Evolutionary conservation across 331 rosid species (phyloP).

Genomic region (Acacia concinna): DNA sequence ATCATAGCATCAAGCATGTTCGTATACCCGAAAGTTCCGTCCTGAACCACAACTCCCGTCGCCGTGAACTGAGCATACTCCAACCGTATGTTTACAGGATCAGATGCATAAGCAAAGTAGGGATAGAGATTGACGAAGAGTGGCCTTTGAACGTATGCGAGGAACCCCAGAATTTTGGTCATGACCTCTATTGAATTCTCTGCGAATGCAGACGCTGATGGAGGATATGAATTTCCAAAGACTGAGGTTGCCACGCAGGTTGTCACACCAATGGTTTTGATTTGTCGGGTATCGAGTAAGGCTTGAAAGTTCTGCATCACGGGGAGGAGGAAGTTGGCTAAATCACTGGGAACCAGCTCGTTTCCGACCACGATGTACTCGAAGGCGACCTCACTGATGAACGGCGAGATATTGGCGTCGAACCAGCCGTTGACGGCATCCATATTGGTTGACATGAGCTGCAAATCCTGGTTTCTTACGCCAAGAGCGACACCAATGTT

Average conservation of each 20-base stretch:
- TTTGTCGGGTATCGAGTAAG: not conserved
- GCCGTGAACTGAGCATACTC: conserved; percentile 20
- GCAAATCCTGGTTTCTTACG: not conserved
- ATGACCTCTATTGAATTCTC: not conserved
- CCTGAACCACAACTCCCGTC: conserved; percentile 16
- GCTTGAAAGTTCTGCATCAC: not conserved
- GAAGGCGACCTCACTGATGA: not conserved
- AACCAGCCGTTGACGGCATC: not conserved
- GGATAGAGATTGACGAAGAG: conserved; percentile 44
- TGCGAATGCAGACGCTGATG: conserved; percentile 11
- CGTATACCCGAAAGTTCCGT: not conserved
- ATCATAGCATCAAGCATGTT: conserved; percentile 41
- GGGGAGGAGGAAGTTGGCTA: not conserved
- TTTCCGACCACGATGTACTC: not conserved
- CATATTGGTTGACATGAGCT: not conserved
- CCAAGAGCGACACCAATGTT: not conserved
- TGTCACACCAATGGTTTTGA: not conserved
- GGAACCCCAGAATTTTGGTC: not conserved
- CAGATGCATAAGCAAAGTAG: conserved; percentile 6
- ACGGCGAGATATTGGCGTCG: not conserved
- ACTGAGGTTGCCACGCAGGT: not conserved
- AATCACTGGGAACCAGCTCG: not conserved
- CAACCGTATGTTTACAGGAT: not conserved
- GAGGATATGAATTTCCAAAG: not conserved
- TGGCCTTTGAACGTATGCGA: not conserved